Evolutionary conservation across 2,329 filamentous ascomycete species (phyloP).

Genomic region (Verticillium longisporum): DNA sequence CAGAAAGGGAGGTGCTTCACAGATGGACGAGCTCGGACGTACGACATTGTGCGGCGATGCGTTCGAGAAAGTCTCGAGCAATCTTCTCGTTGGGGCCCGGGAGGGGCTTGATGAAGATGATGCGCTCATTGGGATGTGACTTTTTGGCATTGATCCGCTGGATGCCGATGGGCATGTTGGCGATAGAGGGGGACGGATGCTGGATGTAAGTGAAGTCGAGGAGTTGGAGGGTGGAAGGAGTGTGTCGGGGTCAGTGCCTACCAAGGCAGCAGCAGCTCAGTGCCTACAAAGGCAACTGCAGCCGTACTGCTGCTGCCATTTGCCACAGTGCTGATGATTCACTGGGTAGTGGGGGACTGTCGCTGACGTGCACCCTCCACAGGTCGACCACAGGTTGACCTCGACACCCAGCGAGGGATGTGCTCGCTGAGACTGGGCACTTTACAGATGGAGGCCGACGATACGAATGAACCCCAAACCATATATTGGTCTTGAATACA

Average conservation of each 20-base stretch:
- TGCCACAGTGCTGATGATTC: neutral
- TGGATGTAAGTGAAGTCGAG: neutral
- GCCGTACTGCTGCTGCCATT: neutral
- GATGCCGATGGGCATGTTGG: slow-evolving; percentile 69
- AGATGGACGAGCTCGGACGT: slow-evolving; percentile 14
- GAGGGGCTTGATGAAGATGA: slow-evolving; percentile 81
- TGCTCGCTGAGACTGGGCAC: no score
- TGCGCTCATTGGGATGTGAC: slow-evolving; percentile 67
- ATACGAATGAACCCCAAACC: no score
- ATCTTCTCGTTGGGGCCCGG: slow-evolving; percentile 54
- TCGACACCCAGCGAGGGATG: no score
- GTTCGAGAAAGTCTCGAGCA: slow-evolving; percentile 65
- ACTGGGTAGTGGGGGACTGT: neutral
- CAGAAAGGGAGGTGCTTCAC: neutral
- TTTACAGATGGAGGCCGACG: no score
- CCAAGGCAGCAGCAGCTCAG: no score
- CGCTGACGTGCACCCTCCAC: neutral
- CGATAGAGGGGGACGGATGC: no score
- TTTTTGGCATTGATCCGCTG: slow-evolving; percentile 70
- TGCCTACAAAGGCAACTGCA: no score
- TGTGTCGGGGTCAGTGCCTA: no score
- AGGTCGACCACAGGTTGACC: no score
- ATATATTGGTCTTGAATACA: no score
- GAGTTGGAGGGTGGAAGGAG: neutral
- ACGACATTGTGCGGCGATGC: slow-evolving; percentile 76